Base-by-base conservation (phyloP, 73 alveolate genomes). In the Paramecium bursaria region DNA sequence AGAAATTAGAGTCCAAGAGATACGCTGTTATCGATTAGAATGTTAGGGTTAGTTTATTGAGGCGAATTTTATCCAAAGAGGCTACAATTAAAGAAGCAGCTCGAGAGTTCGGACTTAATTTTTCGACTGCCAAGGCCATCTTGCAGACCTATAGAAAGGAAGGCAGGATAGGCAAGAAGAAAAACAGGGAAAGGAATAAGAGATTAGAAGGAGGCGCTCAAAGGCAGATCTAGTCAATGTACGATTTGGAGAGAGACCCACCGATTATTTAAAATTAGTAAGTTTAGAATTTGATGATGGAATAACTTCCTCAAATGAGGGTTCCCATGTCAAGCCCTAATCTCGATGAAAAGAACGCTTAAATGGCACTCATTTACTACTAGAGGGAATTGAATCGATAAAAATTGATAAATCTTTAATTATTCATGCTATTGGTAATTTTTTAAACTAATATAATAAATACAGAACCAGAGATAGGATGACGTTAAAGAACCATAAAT, bases 1-100 rank as follows among this genome's bases (percentile, higher is more conserved):
- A 25, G n/a, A n/a, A n/a, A n/a, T n/a, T n/a, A n/a, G n/a, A n/a
- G n/a, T 33, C n/a, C 21, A 67, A 67, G 44, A 67, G 44, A 67
- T 67, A 67, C 44, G 82, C 82, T 21, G 46, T 67, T 31, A 67
- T 67, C 5, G 82, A 67, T 47, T 67, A 67, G 33, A 25, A 44
- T 5, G 22, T 30, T 15, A 33, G 82, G 44, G 82, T 67, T 44
- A 39, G 17, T 21, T 27, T 67, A 35, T 27, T 67, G 50, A 67
- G 44, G 27, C 17, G 25, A 17, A 67, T 67, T 2, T 42, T 79
- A 23, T 50, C 89, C 14, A 79, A 79, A 15, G 51, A 79, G 27
- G 53, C 76, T 19, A 79, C 89, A 17, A 79, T 79, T 21, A 79
- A 79, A 26, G 89, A 79, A 27, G 89, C 89, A 39, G 89, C 89